These are phyloP conservation scores for Apophysomyces variabilis DNA, from an alignment of 371 early-diverging fungal genomes.

Conservation along the genomic window DNA sequence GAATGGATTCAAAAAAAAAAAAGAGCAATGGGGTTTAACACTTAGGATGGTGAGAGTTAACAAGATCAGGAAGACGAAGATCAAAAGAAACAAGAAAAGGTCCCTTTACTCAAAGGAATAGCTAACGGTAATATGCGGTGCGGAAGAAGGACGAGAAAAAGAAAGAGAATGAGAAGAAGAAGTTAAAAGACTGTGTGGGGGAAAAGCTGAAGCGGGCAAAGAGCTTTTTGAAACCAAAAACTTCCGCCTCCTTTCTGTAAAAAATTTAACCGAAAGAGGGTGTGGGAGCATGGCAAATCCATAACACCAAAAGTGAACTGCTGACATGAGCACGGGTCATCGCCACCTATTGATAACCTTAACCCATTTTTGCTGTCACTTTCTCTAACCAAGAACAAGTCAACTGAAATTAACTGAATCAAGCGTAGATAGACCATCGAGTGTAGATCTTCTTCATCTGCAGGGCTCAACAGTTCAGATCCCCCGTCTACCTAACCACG, in stretches of 20 bases:
- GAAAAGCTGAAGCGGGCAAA: background rate
- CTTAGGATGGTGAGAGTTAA: background rate
- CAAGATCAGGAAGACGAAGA: slow-evolving; percentile 17
- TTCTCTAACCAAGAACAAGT: too few relatives aligned
- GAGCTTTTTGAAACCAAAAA: background rate
- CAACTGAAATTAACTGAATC: too few relatives aligned
- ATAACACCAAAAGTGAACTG: slow-evolving; percentile 7
- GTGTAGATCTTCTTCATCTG: too few relatives aligned
- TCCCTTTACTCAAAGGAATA: background rate
- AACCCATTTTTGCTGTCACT: too few relatives aligned
- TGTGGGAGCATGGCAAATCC: too few relatives aligned
- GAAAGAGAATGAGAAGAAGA: slow-evolving; percentile 2
- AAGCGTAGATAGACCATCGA: too few relatives aligned
- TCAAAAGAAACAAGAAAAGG: slow-evolving; percentile 22
- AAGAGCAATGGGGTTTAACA: slow-evolving; percentile 8
- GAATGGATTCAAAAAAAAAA: slow-evolving; percentile 23
- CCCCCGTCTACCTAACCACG: too few relatives aligned
- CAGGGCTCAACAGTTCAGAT: too few relatives aligned
- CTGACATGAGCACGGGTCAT: background rate
- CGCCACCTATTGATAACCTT: too few relatives aligned
- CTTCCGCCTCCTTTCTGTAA: slow-evolving; percentile 1
- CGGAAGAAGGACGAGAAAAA: background rate
- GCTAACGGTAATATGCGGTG: too few relatives aligned
- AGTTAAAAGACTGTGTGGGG: background rate
- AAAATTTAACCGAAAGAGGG: slow-evolving; percentile 1